A percentile compares a stretch with the other conserved stretches of the same genome.
These are phyloP conservation scores for Triticum urartu DNA, from an alignment of 176 grass and related monocot species.

Conservation along the genomic window DNA sequence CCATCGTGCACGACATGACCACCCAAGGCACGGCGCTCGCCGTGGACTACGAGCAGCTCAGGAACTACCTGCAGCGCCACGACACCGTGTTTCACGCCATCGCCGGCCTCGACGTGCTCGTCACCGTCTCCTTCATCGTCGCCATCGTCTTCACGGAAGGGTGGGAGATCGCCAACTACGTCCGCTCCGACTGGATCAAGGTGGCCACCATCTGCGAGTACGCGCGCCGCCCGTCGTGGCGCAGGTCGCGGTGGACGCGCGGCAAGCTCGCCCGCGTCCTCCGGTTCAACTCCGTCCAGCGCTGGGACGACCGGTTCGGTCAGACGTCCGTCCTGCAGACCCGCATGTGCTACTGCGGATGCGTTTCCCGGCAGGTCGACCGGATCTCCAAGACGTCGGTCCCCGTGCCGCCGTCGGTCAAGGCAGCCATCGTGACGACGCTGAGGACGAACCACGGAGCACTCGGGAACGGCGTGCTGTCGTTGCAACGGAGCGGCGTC, in stretches of 20 bases:
- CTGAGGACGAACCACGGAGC: conserved; percentile 9
- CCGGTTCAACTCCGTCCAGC: conserved; percentile 17
- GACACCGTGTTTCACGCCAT: conserved; percentile 42
- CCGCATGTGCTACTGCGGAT: conserved; percentile 34
- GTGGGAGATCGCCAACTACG: conserved; percentile 45
- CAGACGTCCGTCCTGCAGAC: conserved; percentile 38
- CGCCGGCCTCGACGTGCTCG: conserved; percentile 39
- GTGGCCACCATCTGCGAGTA: conserved; percentile 40
- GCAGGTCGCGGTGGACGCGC: conserved; percentile 26
- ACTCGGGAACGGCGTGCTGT: conserved; percentile 26
- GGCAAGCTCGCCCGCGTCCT: conserved; percentile 29
- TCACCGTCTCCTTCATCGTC: conserved; percentile 38
- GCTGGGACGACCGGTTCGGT: conserved; percentile 42
- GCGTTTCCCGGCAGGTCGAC: conserved; percentile 38
- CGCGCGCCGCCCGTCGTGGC: conserved; percentile 35
- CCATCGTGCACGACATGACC: conserved; percentile 54
- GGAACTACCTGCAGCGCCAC: conserved; percentile 35
- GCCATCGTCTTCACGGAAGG: conserved; percentile 48
- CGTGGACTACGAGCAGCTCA: neutral
- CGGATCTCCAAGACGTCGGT: conserved; percentile 26
- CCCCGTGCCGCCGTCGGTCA: conserved; percentile 35
- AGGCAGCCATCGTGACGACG: conserved; percentile 8
- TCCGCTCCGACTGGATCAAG: conserved; percentile 57
- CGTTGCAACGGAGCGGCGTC: conserved; percentile 34
- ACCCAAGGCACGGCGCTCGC: conserved; percentile 31